Base-by-base conservation (phyloP, 495 filamentous ascomycete species). In the Penicillium atrosanguineum region DNA sequence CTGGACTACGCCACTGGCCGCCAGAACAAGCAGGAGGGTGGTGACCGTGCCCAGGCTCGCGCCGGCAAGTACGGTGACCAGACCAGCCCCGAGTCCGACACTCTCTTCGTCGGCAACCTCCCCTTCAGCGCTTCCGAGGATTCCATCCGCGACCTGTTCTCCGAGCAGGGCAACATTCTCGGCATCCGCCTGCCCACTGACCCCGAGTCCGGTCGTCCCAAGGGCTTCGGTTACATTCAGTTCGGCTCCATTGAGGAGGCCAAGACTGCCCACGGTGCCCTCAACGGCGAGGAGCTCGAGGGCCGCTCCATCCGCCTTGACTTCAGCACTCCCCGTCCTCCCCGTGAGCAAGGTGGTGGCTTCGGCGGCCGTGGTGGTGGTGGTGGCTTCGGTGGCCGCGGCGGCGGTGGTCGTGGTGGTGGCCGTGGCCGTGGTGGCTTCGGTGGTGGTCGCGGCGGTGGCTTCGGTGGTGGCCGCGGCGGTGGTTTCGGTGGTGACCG, bases 171-270 rank as follows among this genome's bases (percentile, higher is more conserved):
- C 55, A 74, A 69, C 59, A 83, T 97, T 68, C 77, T 83, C 54
- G 86, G 87, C 60, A 84, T 97, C 53, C 84, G 91, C 61, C 85
- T 98, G 46, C 95, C 95, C 40, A 97, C 93, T 52, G 90, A 97
- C 64, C 79, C 73, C 79, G 91, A 96, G 28, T 82, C 85, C 54
- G 94, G 93, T 44, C 83, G 85, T 49, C 87, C 83, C 68, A 97
- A 97, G 83, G 94, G 94, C 48, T 97, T 95, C 69, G 95, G 89
- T 44, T 98, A 98, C 69, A 87, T 98, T 46, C 85, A 87, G 61
- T 96, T 89, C 78, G 70, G 73, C 38, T 89, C 86, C 12, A 73
- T 95, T 46, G 94, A 96, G 11, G 92, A 97, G 64, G 90, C 94
- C 48, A 87, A 86, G 73, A 71, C 72, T 49, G 94, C 87, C 25